phyloP scores from a whole-genome alignment of 2,329 filamentous ascomycete genomes.

The Botrytis porri region DNA sequence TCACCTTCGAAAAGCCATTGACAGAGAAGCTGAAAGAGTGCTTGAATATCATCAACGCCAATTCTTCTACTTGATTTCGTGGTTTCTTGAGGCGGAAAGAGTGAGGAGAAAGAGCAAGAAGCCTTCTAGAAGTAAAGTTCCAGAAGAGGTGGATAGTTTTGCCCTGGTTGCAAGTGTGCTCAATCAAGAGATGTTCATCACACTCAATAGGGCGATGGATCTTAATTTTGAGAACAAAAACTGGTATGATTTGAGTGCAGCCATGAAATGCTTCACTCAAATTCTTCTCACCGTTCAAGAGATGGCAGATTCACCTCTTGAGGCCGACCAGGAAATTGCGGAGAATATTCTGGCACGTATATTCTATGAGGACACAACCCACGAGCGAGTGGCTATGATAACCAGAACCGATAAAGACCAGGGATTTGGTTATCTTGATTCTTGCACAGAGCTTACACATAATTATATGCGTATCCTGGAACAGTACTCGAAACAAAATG shows the following conservation, averaged over 20 bases:
- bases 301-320: conserved; percentile 78
- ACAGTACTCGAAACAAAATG: conserved; percentile 90
- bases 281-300: conserved; percentile 89
- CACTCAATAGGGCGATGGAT: conserved; percentile 80
- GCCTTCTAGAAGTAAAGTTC: conserved; percentile 44
- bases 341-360: conserved; percentile 95
- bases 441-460: conserved; percentile 84
- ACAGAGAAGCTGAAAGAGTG: conserved; percentile 81
- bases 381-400: conserved; percentile 80
- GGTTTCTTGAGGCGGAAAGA: conserved; percentile 88
- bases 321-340: conserved; percentile 96
- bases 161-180: conserved; percentile 84
- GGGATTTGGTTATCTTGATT: conserved; percentile 88
- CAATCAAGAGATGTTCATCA: conserved; percentile 92
- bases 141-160: conserved; percentile 69
- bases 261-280: conserved; percentile 93
- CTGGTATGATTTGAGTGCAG: conserved; percentile 82
- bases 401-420: conserved; percentile 88
- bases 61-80: conserved; percentile 88
- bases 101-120: conserved; percentile 62
- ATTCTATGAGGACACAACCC: conserved; percentile 96
- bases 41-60: conserved; percentile 74
- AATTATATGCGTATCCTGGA: conserved; percentile 92
- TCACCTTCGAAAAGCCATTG: conserved; percentile 83
- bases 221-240: conserved; percentile 75